Evolutionary conservation across 805 yeast genomes (phyloP), one percentile per base, ranked within the genome.

Genomic region (Candida anglica): DNA sequence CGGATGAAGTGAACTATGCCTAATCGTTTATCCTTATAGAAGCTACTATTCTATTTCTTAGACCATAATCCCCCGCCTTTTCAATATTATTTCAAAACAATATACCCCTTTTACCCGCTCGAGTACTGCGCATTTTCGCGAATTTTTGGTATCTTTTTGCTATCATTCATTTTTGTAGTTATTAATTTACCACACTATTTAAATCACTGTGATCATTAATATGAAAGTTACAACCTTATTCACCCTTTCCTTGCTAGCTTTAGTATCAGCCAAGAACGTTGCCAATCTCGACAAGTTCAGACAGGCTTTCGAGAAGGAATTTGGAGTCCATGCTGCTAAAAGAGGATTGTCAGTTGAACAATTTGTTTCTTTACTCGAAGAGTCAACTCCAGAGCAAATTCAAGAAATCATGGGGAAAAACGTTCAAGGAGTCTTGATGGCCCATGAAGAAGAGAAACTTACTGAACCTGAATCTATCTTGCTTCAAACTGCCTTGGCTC

Each of bases 401-500:
- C 32, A 22, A 16, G 42, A 42, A 29, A 27, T 43, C 15, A 43
- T 40, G 8, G 38, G 47, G 11, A 44, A 44, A 33, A 43, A 41
- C 20, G 18, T 27, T 18, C 16, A 16, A 7, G 38, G 47, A 33
- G 43, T 39, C 18, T 36, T 40, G 3, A 42, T 48, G 24, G 28
- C 34, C 16, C 35, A 46, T n/a, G 36, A 38, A 19, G 37, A 38
- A 5, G 36, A 38, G 18, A 47, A 53, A 30, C 33, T 41, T 8
- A 37, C 39, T 15, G 34, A 36, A 6, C 49, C 46, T 30, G n/a
- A n/a, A n/a, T n/a, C n/a, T n/a, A n/a, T n/a, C n/a, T 40, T 61
- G 19, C 52, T 66, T 19, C 63, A 64, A 36, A 53, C 64, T 15
- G 42, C 63, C 15, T 52, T 66, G 19, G 69, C 74, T 28, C 63